Percentiles rank a stretch among this genome's conserved stretches.
These are phyloP conservation scores for Mycena amicta DNA, from an alignment of 768 basidiomycete genomes.

Conservation along the genomic window DNA sequence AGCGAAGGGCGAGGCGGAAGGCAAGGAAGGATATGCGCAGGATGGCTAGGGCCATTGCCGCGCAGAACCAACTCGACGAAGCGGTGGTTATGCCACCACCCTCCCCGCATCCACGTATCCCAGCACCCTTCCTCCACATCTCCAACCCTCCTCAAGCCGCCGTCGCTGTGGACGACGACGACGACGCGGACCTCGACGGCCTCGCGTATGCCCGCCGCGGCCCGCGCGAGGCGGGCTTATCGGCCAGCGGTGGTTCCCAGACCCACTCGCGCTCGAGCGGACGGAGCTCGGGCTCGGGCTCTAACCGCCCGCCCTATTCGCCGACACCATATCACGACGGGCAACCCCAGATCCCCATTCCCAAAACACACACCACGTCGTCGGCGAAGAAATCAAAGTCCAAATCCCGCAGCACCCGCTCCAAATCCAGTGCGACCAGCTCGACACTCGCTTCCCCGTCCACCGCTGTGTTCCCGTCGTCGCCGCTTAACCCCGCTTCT, in stretches of 20 bases:
- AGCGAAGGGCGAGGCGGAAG: conserved; percentile 2
- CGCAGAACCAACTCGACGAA: background rate
- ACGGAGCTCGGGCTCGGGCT: background rate
- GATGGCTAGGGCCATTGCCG: background rate
- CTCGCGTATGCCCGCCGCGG: background rate
- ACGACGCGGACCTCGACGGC: conserved; percentile 10
- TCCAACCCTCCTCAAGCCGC: background rate
- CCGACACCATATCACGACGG: background rate
- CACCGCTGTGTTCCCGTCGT: background rate
- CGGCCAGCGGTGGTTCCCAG: background rate
- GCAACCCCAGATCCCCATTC: background rate
- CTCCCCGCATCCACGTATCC: background rate
- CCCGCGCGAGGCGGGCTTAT: background rate
- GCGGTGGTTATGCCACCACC: background rate
- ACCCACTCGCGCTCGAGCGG: background rate
- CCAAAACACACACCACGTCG: background rate
- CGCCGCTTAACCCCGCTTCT: background rate
- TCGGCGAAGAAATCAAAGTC: background rate
- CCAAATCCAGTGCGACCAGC: conserved; percentile 4
- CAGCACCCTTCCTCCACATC: conserved; percentile 1
- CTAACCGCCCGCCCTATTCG: background rate
- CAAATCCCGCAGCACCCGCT: background rate
- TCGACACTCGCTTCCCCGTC: background rate
- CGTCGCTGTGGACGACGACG: background rate
- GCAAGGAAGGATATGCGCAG: conserved; percentile 6